These are phyloP conservation scores for Apiospora kogelbergensis DNA, from an alignment of 2,329 filamentous ascomycete species.

Conservation along the genomic window DNA sequence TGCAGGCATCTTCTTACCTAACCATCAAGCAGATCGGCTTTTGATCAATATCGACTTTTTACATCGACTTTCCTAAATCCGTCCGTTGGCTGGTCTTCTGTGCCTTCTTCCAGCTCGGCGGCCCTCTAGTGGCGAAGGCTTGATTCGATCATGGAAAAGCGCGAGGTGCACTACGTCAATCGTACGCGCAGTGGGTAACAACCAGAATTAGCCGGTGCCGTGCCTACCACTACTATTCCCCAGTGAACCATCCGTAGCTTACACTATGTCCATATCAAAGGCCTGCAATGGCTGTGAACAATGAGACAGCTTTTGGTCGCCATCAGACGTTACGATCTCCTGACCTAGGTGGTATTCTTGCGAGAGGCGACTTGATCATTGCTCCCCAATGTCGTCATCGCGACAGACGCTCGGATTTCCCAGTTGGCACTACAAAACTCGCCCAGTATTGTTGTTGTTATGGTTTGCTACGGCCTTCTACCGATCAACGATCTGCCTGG, in stretches of 20 bases:
- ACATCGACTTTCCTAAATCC: neutral
- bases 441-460: neutral
- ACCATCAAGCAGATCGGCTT: constrained; percentile 1
- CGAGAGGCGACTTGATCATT: neutral
- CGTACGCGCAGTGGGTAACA: neutral
- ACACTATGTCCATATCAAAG: neutral
- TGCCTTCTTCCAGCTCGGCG: neutral
- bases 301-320: neutral
- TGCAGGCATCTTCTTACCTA: neutral
- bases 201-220: neutral
- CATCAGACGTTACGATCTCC: neutral
- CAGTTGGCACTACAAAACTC: neutral
- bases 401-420: neutral
- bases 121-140: neutral
- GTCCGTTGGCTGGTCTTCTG: neutral
- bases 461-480: neutral
- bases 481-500: neutral
- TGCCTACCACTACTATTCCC: neutral
- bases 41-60: neutral
- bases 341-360: neutral
- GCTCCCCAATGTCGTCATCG: neutral
- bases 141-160: neutral
- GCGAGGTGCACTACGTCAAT: neutral
- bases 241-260: neutral
- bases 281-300: neutral